Evolutionary conservation across 768 basidiomycete genomes (phyloP).

Genomic region (Boletus rubropictus): DNA sequence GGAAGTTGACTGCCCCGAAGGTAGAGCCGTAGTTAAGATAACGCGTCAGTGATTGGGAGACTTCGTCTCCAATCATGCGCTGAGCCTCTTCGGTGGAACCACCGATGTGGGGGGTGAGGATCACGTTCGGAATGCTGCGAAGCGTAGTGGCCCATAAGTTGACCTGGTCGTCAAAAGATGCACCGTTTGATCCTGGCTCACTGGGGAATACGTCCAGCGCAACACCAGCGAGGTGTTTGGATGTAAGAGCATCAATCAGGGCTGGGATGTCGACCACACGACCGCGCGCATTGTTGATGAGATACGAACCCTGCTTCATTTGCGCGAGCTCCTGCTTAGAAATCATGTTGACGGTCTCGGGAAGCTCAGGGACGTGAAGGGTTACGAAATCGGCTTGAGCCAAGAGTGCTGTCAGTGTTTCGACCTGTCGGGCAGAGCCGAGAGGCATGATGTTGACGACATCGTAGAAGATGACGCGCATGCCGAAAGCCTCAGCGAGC

Average conservation of each 20-base stretch:
- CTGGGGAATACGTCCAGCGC: slow-evolving; percentile 93
- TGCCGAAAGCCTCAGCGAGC: slow-evolving; percentile 91
- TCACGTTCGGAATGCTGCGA: slow-evolving; percentile 77
- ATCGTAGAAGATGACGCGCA: slow-evolving; percentile 94
- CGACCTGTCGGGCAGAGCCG: slow-evolving; percentile 87
- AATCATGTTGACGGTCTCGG: slow-evolving; percentile 96
- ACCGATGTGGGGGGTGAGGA: slow-evolving; percentile 97
- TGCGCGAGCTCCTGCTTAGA: slow-evolving; percentile 63
- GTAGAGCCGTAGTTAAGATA: slow-evolving; percentile 93
- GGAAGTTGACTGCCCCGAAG: slow-evolving; percentile 95
- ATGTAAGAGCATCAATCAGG: slow-evolving; percentile 71
- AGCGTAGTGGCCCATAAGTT: slow-evolving; percentile 80
- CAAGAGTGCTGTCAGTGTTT: slow-evolving; percentile 69
- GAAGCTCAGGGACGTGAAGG: slow-evolving; percentile 92
- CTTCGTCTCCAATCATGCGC: slow-evolving; percentile 94
- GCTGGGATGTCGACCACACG: slow-evolving; percentile 93
- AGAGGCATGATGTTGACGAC: slow-evolving; percentile 96
- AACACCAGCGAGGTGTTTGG: slow-evolving; percentile 81
- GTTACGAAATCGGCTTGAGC: slow-evolving; percentile 86
- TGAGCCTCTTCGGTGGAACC: slow-evolving; percentile 99
- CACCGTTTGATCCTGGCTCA: slow-evolving; percentile 89
- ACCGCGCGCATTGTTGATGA: slow-evolving; percentile 98
- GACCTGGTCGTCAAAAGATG: slow-evolving; percentile 81
- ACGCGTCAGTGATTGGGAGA: slow-evolving; percentile 73
- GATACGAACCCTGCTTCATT: slow-evolving; percentile 94